Evolutionary conservation across 2,329 filamentous ascomycete species (phyloP).

Genomic region (Xylaria digitata): DNA sequence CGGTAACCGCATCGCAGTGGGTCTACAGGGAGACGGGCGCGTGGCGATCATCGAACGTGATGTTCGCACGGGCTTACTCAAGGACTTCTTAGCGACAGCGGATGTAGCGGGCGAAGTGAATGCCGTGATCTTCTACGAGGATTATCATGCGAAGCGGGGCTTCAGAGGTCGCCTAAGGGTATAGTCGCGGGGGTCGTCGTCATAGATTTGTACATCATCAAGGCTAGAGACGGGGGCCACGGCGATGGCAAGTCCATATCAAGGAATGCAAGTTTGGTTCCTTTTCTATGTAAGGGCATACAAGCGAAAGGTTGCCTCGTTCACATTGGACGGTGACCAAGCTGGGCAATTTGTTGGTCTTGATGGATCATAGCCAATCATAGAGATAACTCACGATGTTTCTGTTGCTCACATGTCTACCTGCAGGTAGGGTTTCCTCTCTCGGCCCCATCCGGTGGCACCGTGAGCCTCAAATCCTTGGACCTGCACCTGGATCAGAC

Average conservation of each 20-base stretch:
- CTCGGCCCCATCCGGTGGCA: slow-evolving; percentile 20
- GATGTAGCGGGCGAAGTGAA: slow-evolving; percentile 59
- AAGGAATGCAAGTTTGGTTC: slow-evolving; percentile 11
- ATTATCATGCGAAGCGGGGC: slow-evolving; percentile 38
- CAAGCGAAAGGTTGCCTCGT: slow-evolving; percentile 16
- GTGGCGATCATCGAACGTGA: slow-evolving; percentile 73
- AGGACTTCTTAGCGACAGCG: slow-evolving; percentile 56
- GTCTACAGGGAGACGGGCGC: slow-evolving; percentile 69
- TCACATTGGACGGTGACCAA: slow-evolving; percentile 6
- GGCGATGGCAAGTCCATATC: slow-evolving; percentile 23
- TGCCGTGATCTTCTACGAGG: slow-evolving; percentile 61
- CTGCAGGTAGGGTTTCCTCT: slow-evolving; percentile 21
- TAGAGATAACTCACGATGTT: neutral
- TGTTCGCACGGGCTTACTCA: slow-evolving; percentile 67
- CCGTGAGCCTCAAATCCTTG: slow-evolving; percentile 36
- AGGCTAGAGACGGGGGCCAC: slow-evolving; percentile 27
- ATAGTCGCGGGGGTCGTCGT: slow-evolving; percentile 14
- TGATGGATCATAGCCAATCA: slow-evolving; percentile 24
- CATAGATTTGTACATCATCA: slow-evolving; percentile 26
- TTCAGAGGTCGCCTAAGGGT: neutral
- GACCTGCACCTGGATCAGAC: slow-evolving; percentile 22
- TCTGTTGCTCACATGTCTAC: slow-evolving; percentile 32
- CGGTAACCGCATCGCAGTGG: slow-evolving; percentile 73
- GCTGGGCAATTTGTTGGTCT: slow-evolving; percentile 21
- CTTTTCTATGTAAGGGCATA: slow-evolving; percentile 29